A percentile compares a stretch with the other conserved stretches of the same genome.
Evolutionary conservation across 2,329 filamentous ascomycete species (phyloP).

Genomic region (Magnaporthiopsis rhizophila): DNA sequence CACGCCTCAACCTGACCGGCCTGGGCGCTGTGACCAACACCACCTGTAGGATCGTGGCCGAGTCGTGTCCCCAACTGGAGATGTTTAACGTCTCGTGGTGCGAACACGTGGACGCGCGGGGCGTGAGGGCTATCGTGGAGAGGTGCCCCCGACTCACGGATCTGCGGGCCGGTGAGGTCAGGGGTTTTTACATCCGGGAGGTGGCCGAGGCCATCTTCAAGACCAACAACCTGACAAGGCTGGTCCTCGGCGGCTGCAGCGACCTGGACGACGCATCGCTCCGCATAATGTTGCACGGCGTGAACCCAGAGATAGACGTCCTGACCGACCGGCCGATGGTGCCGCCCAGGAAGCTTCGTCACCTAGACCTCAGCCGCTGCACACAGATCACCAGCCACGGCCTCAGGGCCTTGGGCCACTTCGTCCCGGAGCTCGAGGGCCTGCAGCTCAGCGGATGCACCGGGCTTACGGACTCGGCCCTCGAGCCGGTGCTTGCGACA

Average conservation of each 20-base stretch:
- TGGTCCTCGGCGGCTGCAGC: constrained; percentile 72
- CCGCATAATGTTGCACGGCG: constrained; percentile 65
- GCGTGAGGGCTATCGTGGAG: constrained; percentile 64
- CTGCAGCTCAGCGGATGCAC: constrained; percentile 74
- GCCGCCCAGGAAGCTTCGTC: constrained; percentile 67
- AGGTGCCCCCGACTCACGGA: constrained; percentile 69
- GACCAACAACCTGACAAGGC: constrained; percentile 72
- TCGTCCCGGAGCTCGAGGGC: constrained; percentile 72
- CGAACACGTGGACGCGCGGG: constrained; percentile 70
- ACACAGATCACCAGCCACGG: constrained; percentile 63
- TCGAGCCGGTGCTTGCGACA: constrained; percentile 66
- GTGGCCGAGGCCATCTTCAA: constrained; percentile 70
- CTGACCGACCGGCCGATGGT: constrained; percentile 71
- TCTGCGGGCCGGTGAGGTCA: constrained; percentile 72
- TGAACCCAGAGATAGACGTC: constrained; percentile 70
- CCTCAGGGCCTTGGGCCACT: constrained; percentile 61
- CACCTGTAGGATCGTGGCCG: constrained; percentile 77
- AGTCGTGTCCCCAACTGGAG: constrained; percentile 74
- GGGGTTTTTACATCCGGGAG: constrained; percentile 66
- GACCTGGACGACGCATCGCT: constrained; percentile 71
- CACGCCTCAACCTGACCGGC: constrained; percentile 81
- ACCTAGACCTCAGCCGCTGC: constrained; percentile 81
- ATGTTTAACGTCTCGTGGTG: constrained; percentile 91
- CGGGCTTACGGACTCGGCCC: constrained; percentile 63
- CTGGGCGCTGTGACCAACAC: constrained; percentile 72